phyloP scores from a whole-genome alignment of 169 alveolate genomes.

The Plasmodium sp. region DNA sequence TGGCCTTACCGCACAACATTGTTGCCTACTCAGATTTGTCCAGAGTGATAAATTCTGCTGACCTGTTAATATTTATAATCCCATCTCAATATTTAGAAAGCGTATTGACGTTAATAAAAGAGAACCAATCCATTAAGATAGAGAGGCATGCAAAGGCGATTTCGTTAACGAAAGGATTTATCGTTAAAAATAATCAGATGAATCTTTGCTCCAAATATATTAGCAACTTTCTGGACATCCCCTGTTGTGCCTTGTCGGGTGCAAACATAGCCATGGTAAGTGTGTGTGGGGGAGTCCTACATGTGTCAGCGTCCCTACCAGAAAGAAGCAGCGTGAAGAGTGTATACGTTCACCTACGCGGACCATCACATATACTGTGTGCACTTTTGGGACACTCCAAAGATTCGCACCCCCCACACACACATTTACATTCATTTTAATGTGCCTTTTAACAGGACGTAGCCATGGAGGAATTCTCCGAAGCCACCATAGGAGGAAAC shows the following conservation, averaged over 20 bases:
- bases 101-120: conserved; percentile 15
- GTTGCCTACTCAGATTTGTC: conserved; percentile 90
- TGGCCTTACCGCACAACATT: conserved; percentile 88
- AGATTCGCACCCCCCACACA: background rate
- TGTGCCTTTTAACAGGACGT: conserved; percentile 79
- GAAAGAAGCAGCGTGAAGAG: background rate
- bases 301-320: background rate
- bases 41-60: conserved; percentile 88
- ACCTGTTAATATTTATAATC: conserved; percentile 88
- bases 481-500: conserved; percentile 93
- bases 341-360: background rate
- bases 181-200: conserved; percentile 80
- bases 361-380: background rate
- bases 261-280: conserved; percentile 92
- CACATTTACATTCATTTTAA: background rate
- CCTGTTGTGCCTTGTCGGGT: conserved; percentile 89
- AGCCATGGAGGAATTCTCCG: conserved; percentile 94
- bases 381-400: background rate
- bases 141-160: conserved; percentile 83
- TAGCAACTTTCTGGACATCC: conserved; percentile 80
- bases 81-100: conserved; percentile 91
- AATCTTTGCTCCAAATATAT: conserved; percentile 81
- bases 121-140: conserved; percentile 40
- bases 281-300: background rate
- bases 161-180: conserved; percentile 88